A percentile compares a stretch with the other conserved stretches of the same genome.
Conservation (phyloP, 2,329 filamentous ascomycete genomes). For the Pestalotiopsis sp. region DNA sequence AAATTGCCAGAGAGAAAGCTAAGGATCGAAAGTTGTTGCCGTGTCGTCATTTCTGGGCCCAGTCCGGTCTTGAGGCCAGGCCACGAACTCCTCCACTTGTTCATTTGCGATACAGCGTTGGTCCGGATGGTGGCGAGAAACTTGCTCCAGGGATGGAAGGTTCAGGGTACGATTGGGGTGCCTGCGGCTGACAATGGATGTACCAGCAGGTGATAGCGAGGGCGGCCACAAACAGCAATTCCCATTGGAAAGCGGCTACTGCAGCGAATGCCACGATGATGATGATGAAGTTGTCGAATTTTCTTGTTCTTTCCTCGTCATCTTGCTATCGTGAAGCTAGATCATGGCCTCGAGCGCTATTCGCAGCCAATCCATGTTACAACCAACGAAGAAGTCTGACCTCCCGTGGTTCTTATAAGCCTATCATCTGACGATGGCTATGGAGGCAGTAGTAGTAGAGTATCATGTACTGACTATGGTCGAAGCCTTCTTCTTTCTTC, state of each 20-base stretch:
- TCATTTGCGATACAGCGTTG: not conserved
- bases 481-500: slow-evolving; percentile 27
- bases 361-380: slow-evolving; percentile 59
- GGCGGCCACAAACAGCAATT: slow-evolving; percentile 36
- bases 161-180: not conserved
- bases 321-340: slow-evolving; percentile 81
- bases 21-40: not conserved
- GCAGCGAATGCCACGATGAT: slow-evolving; percentile 41
- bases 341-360: slow-evolving; percentile 65
- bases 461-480: slow-evolving; percentile 36
- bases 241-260: slow-evolving; percentile 39
- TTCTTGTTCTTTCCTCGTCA: slow-evolving; percentile 40
- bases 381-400: slow-evolving; percentile 46
- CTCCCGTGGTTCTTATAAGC: slow-evolving; percentile 44
- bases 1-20: not conserved
- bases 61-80: not conserved
- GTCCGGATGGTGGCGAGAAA: not conserved
- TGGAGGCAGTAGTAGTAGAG: slow-evolving; percentile 42
- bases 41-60: not conserved
- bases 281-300: slow-evolving; percentile 49
- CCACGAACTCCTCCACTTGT: not conserved
- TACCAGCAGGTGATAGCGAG: slow-evolving; percentile 12
- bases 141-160: not conserved
- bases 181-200: slow-evolving; percentile 16
- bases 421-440: slow-evolving; percentile 50